These are phyloP conservation scores for Bjerkandera adusta DNA, from an alignment of 1,284 basidiomycete genomes.

Conservation along the genomic window DNA sequence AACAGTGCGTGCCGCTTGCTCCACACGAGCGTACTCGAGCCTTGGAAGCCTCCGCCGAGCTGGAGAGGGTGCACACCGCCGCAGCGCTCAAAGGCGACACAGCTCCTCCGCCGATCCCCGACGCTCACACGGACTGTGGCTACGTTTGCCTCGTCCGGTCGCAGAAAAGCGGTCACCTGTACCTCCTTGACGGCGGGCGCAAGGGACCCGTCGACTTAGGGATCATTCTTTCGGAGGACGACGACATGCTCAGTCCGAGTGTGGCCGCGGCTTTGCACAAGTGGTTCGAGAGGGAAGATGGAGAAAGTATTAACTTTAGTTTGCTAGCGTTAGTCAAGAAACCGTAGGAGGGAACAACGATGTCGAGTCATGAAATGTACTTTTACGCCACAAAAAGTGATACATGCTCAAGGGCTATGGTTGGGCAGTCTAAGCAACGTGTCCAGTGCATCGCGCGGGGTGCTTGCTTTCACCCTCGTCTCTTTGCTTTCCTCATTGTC, in stretches of 20 bases:
- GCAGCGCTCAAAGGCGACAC: constrained; percentile 13
- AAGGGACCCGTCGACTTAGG: constrained; percentile 14
- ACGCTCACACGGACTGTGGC: constrained; percentile 8
- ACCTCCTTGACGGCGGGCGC: constrained; percentile 12
- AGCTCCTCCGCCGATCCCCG: constrained; percentile 4
- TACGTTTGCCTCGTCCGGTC: constrained; percentile 13
- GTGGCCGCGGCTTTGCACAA: constrained; percentile 8
- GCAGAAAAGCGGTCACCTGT: constrained; percentile 10
- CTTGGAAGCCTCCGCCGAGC: constrained; percentile 8
- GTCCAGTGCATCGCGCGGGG: too few relatives aligned
- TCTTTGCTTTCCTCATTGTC: too few relatives aligned
- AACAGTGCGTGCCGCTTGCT: constrained; percentile 3
- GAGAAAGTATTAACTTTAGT: constrained; percentile 5
- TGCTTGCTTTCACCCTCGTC: too few relatives aligned
- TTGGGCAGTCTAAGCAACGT: too few relatives aligned
- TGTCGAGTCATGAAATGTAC: too few relatives aligned
- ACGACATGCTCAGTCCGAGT: constrained; percentile 11
- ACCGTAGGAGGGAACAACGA: too few relatives aligned
- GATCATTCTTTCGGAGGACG: constrained; percentile 5
- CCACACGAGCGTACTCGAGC: constrained; percentile 12
- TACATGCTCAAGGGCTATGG: too few relatives aligned
- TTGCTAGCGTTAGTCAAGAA: constrained; percentile 7
- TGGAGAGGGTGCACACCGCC: constrained; percentile 12
- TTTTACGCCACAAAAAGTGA: too few relatives aligned
- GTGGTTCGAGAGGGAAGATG: constrained; percentile 6